phyloP scores from a whole-genome alignment of 139 green algal genomes.

The Chlamydomonas schloesseri region DNA sequence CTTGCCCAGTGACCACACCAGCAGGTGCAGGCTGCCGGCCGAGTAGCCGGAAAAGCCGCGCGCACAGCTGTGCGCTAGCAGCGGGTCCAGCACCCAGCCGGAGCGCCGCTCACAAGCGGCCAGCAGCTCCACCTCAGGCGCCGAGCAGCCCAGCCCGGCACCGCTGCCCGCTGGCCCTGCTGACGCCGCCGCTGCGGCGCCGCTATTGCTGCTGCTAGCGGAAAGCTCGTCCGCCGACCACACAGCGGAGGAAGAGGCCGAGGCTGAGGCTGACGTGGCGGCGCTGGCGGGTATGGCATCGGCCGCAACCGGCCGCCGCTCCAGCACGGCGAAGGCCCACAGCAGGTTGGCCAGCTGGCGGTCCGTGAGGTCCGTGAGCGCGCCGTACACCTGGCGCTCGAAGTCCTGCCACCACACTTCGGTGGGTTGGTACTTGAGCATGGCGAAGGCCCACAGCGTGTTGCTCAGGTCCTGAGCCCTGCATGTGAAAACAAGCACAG shows the following conservation, averaged over 20 bases:
- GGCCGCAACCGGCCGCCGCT: background rate
- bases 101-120: too few species aligned
- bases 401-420: constrained; percentile 57
- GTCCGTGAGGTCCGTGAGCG: constrained; percentile 55
- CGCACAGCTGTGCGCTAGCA: constrained; percentile 43
- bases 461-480: constrained; percentile 63
- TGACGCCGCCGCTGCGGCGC: too few species aligned
- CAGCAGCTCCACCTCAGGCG: background rate
- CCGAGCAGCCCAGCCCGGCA: too few species aligned
- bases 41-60: constrained; percentile 51
- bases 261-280: background rate
- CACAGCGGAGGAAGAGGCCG: background rate
- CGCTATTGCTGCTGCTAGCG: too few species aligned
- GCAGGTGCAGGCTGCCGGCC: constrained; percentile 52
- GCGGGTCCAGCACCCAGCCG: constrained; percentile 42
- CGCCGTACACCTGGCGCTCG: constrained; percentile 57
- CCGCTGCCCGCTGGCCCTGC: too few species aligned
- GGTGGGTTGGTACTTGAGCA: constrained; percentile 60
- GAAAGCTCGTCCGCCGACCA: too few species aligned
- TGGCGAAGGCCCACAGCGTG: constrained; percentile 61
- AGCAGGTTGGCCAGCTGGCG: constrained; percentile 65
- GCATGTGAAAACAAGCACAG: constrained; percentile 4
- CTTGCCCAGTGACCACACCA: constrained; percentile 56
- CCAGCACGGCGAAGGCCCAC: constrained; percentile 62
- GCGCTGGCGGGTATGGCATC: too few species aligned